These are phyloP conservation scores for Amanita rubescens DNA, from an alignment of 768 basidiomycete species.

Conservation along the genomic window DNA sequence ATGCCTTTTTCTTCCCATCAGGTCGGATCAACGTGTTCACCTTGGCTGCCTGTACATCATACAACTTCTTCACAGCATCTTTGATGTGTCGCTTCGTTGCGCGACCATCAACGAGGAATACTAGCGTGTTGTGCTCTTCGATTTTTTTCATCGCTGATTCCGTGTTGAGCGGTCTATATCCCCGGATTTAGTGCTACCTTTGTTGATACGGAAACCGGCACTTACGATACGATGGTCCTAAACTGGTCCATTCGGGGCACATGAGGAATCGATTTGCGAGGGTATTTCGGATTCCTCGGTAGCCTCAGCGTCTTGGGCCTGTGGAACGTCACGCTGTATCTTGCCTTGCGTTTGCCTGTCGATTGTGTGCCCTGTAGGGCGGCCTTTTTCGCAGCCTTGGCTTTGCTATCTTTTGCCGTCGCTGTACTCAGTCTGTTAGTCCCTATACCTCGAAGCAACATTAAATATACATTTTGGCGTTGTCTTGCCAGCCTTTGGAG, in stretches of 20 bases:
- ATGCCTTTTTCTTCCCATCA: slow-evolving; percentile 99
- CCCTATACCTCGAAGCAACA: slow-evolving; percentile 5
- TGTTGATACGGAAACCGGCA: slow-evolving; percentile 12
- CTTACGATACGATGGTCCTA: slow-evolving; percentile 86
- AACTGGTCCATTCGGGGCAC: slow-evolving; percentile 94
- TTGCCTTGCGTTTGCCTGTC: slow-evolving; percentile 71
- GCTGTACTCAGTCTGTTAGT: slow-evolving; percentile 21
- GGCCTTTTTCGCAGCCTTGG: slow-evolving; percentile 94
- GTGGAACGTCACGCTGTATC: slow-evolving; percentile 87
- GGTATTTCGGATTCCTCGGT: slow-evolving; percentile 82
- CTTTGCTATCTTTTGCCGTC: slow-evolving; percentile 52
- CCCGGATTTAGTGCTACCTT: neutral
- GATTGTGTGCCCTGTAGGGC: slow-evolving; percentile 82
- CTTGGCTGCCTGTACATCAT: slow-evolving; percentile 93
- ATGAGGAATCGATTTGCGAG: slow-evolving; percentile 91
- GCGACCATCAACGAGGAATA: slow-evolving; percentile 93
- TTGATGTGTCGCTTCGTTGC: slow-evolving; percentile 99
- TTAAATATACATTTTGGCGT: slow-evolving; percentile 35
- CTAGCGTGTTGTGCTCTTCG: slow-evolving; percentile 98
- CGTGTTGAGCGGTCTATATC: slow-evolving; percentile 74
- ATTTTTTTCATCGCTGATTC: slow-evolving; percentile 99
- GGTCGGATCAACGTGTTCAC: slow-evolving; percentile 98
- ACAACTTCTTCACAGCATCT: slow-evolving; percentile 98
- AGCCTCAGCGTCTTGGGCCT: slow-evolving; percentile 91
- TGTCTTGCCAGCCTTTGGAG: slow-evolving; percentile 54